A percentile compares a stretch with the other conserved stretches of the same genome.
These are phyloP conservation scores for Teunomyces lycoperdinae DNA, from an alignment of 805 yeast species.

Conservation along the genomic window DNA sequence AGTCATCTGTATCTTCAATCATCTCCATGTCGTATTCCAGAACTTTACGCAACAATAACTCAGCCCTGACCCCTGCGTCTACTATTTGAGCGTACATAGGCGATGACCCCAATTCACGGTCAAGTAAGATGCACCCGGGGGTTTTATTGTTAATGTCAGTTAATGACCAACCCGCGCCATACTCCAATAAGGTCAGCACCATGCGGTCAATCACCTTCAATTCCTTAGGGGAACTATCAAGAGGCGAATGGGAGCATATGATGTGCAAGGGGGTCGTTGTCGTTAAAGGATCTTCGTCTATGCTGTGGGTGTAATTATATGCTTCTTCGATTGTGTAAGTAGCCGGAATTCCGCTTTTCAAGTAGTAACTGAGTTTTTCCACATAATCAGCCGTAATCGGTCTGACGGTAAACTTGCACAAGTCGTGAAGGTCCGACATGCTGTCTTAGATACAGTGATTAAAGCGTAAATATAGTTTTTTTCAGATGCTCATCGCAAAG, in stretches of 20 bases:
- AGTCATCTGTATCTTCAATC: slow-evolving; percentile 37
- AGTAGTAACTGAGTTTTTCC: slow-evolving; percentile 41
- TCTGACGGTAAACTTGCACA: slow-evolving; percentile 46
- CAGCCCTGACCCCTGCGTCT: slow-evolving; percentile 89
- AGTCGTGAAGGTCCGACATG: slow-evolving; percentile 74
- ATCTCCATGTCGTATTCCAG: slow-evolving; percentile 63
- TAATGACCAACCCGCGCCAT: slow-evolving; percentile 92
- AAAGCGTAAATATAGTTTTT: not conserved
- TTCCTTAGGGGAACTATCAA: slow-evolving; percentile 45
- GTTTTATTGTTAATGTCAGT: slow-evolving; percentile 70
- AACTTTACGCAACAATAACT: slow-evolving; percentile 70
- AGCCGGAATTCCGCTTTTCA: slow-evolving; percentile 71
- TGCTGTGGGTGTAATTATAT: slow-evolving; percentile 48
- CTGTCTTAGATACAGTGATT: not conserved
- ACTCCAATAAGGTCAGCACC: slow-evolving; percentile 67
- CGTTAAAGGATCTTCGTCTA: slow-evolving; percentile 23
- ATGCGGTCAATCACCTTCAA: slow-evolving; percentile 43
- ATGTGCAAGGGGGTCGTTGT: slow-evolving; percentile 82
- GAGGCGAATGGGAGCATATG: slow-evolving; percentile 54
- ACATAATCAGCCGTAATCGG: slow-evolving; percentile 52
- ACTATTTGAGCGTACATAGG: slow-evolving; percentile 52
- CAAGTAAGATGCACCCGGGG: slow-evolving; percentile 76
- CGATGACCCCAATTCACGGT: slow-evolving; percentile 42
- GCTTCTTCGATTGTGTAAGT: slow-evolving; percentile 82
- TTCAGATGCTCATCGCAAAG: slow-evolving; percentile 3